Evolutionary conservation across 441 rosid species (phyloP), one percentile per base, ranked within the genome.

Genomic region (Aquilaria agallochum): DNA sequence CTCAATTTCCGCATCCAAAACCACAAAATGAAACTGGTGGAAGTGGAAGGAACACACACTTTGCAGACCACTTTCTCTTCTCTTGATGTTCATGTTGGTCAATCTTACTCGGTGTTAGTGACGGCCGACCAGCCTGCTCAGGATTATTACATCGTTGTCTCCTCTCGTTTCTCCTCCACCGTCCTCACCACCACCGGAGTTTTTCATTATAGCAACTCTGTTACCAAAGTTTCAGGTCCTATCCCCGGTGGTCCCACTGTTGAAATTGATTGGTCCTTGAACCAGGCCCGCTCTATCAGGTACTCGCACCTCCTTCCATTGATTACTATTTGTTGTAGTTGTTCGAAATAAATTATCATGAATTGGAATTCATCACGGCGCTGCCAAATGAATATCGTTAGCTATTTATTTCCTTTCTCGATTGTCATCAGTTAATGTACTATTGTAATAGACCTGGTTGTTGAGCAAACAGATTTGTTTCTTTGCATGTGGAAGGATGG

Each of bases 271-370:
- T 89, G 92, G 94, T 92, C 99, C 12, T 75, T 95, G 59, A 86
- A 85, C 73, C 99, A 95, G 75, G 98, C 98, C 40, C 95, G 94
- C 52, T 79, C 96, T 20, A 82, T 95, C 56, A 88, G 97, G 98
- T 88, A 72, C 36, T 57, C 34, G 42, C 63, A n/a, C 65, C 56
- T 58, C 58, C 58, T 56, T 66, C 51, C 12, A 46, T 31, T 30
- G 14, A 47, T 20, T 53, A 11, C 46, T 65, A 20, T 44, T 73
- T 50, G 9, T 74, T 59, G 42, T 32, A 44, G 62, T 31, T 15
- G 47, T 56, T 57, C 30, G 34, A 34, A 3, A 34, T 6, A 3
- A 34, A 34, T 3, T 6, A 34, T 34, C 40, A 34, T 34, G 40
- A 34, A 34, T 34, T 34, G 5, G 40, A 34, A 3, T 34, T 6